Base-by-base conservation (phyloP, 2,329 filamentous ascomycete species). In the Fusarium armeniacum region DNA sequence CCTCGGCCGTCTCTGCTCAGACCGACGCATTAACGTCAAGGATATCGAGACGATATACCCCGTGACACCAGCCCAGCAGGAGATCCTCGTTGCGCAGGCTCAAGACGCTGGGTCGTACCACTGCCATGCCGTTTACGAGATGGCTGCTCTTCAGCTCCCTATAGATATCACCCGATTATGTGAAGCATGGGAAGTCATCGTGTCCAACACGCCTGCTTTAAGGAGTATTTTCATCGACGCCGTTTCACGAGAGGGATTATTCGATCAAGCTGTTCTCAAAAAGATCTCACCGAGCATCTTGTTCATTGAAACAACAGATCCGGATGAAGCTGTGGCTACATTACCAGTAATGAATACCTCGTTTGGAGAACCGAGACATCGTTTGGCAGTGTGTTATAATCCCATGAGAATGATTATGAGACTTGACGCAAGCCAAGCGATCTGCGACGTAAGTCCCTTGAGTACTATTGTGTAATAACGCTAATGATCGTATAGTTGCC, bases 151-250 rank as follows among this genome's bases (percentile, higher is more conserved):
- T 0, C 77, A 78, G 12, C 81, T 79, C 4, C 63, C 77, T 3
- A 76, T 85, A 8, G 83, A 86, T 43, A 78, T 81, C 11, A 76
- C 78, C 1, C 80, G 79, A 12, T 79, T 87, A 7, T 86, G 84
- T 66, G 76, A 78, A 26, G 84, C 84, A 1, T 87, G 85, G 85
- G 79, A 84, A 59, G 79, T 80, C 33, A 81, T 86, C 1, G 81
- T 83, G 0, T 74, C 79, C n/a, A 79, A 78, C 49, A 82, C 86
- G 49, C 73, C 81, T 0, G 79, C 83, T 3, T 70, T 87, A 41
- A 76, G 85, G 41, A 87, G 85, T 5, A 78, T 87, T 20, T 87
- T 87, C 60, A 83, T 82, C 44, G 84, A 85, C 46, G 85, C 84
- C 35, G 78, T 85, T 15, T 82, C 83, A 13, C 79, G 82, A 38